Evolutionary conservation across 257 asterid species (phyloP).

Genomic region (Solanum chilense): DNA sequence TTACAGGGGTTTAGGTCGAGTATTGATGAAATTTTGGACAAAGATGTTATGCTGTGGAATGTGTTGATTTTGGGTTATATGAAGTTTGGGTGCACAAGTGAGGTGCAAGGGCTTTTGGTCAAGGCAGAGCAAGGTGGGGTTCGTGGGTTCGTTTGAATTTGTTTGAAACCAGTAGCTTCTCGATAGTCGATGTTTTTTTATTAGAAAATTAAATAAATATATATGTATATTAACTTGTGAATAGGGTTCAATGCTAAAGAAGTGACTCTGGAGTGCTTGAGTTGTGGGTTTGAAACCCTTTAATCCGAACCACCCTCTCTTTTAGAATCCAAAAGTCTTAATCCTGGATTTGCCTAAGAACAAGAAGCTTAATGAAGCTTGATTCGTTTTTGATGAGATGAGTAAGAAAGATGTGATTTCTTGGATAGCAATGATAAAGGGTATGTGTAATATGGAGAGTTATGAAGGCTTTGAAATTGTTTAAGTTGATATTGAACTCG

Average conservation of each 20-base stretch:
- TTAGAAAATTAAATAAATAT: too few relatives aligned
- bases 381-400: not conserved
- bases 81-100: not conserved
- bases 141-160: too few relatives aligned
- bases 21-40: not conserved
- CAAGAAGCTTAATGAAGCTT: not conserved
- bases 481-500: too few relatives aligned
- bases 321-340: too few relatives aligned
- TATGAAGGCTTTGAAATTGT: too few relatives aligned
- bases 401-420: constrained; percentile 22
- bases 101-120: not conserved
- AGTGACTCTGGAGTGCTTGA: too few relatives aligned
- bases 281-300: too few relatives aligned
- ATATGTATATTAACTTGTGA: not conserved
- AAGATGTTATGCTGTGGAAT: not conserved
- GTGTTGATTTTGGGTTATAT: not conserved
- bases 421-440: constrained; percentile 14
- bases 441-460: constrained; percentile 33
- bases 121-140: too few relatives aligned
- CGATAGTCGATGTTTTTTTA: not conserved
- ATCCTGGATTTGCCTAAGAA: not conserved
- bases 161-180: not conserved
- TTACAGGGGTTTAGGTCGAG: not conserved
- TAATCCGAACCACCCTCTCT: too few relatives aligned
- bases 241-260: too few relatives aligned